Evolutionary conservation across 768 basidiomycete genomes (phyloP).

Genomic region (Leccinum variicolor): DNA sequence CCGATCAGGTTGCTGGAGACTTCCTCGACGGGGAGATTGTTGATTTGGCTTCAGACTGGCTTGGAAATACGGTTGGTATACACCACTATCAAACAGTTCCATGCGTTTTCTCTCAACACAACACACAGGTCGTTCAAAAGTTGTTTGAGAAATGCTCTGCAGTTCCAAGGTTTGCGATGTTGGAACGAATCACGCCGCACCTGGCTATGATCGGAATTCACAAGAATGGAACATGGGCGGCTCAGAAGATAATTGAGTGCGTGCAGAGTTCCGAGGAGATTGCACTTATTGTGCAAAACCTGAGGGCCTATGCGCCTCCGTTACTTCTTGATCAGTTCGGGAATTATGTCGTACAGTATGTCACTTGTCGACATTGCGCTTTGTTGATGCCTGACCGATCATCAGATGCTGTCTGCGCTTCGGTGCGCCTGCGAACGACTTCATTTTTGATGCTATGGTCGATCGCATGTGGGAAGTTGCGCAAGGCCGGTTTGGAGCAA

Average conservation of each 20-base stretch:
- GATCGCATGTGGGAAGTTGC: constrained; percentile 99
- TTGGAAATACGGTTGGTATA: constrained; percentile 76
- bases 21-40: constrained; percentile 94
- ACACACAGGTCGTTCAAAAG: constrained; percentile 85
- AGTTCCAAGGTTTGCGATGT: constrained; percentile 77
- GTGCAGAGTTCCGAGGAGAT: constrained; percentile 87
- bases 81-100: neutral
- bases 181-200: constrained; percentile 91
- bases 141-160: constrained; percentile 88
- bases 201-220: constrained; percentile 98
- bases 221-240: constrained; percentile 99
- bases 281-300: constrained; percentile 75
- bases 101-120: constrained; percentile 3
- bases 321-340: constrained; percentile 92
- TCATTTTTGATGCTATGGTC: constrained; percentile 96
- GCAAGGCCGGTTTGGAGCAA: constrained; percentile 95
- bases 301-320: constrained; percentile 90
- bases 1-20: constrained; percentile 87
- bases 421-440: constrained; percentile 85
- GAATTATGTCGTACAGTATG: constrained; percentile 91
- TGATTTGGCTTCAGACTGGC: constrained; percentile 95
- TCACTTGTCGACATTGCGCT: constrained; percentile 12
- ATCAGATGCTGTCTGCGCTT: constrained; percentile 86
- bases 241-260: constrained; percentile 98
- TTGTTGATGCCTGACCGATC: constrained; percentile 4